Conservation (phyloP, 2,329 filamentous ascomycete genomes). For the Pseudopithomyces maydicus region DNA sequence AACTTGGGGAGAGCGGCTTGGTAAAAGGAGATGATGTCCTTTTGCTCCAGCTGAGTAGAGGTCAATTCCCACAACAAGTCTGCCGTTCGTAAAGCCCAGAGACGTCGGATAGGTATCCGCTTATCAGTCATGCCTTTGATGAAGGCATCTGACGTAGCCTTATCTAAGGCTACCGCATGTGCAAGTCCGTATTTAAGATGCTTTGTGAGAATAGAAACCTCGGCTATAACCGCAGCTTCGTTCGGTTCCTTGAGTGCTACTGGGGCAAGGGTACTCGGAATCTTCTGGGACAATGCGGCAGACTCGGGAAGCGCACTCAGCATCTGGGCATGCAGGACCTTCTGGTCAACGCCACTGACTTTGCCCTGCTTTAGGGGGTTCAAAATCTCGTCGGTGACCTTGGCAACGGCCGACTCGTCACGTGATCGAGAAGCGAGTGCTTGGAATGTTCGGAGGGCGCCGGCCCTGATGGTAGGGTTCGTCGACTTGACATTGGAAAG, state of each 20-base stretch:
- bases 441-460: conserved; percentile 75
- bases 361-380: conserved; percentile 82
- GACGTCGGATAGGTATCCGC: conserved; percentile 73
- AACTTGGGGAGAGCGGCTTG: conserved; percentile 61
- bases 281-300: conserved; percentile 65
- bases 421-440: conserved; percentile 67
- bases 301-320: conserved; percentile 63
- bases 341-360: conserved; percentile 81
- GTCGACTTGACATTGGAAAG: conserved; percentile 91
- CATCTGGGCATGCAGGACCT: conserved; percentile 81
- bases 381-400: conserved; percentile 78
- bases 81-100: conserved; percentile 80
- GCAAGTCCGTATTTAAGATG: conserved; percentile 68
- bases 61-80: conserved; percentile 68
- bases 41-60: conserved; percentile 54
- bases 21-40: conserved; percentile 53
- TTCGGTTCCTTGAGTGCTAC: conserved; percentile 85
- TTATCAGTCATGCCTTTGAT: conserved; percentile 87
- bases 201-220: conserved; percentile 72
- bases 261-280: conserved; percentile 68
- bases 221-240: conserved; percentile 77
- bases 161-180: conserved; percentile 66
- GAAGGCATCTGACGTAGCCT: conserved; percentile 71
- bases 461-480: conserved; percentile 76
- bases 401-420: conserved; percentile 64